Base-by-base conservation (phyloP, 208 protist genomes). In the Herpetomonas muscarum region DNA sequence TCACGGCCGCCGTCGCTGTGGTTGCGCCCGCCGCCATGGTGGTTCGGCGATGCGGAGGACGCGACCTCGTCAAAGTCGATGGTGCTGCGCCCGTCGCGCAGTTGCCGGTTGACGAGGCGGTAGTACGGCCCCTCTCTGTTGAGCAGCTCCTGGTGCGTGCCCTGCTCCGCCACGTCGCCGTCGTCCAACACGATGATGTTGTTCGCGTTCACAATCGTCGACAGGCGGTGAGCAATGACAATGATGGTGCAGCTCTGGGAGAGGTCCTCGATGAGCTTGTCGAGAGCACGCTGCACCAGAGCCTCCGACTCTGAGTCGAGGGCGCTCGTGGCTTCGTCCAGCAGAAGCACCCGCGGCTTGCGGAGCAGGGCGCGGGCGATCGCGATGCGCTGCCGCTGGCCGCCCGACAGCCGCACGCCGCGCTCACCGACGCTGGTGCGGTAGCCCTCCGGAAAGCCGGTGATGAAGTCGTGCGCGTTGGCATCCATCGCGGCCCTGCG, bases 331-430 rank as follows among this genome's bases (percentile, higher is more conserved):
- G 94, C 90, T 74, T 99, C 96, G 67, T 99, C 97, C 22, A 99
- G 69, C 24, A 98, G 75, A 30, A 76, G 21, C 94, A 82, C 62
- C 4, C 68, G 59, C 61, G 75, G 52, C 79, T 69, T 63, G 29
- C 77, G 79, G 12, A 99, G 74, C 10, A 98, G 57, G 0, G 96
- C 97, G 31, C 97, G 70, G 6, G 90, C 94, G 21, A 98, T 72
- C 55, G 92, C 97, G 3, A 99, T 57, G 29, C 97, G 81, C 80
- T 99, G 97, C 17, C 91, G 70, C 79, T 98, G 93, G 2, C 97
- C 97, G 12, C 89, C 82, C n/a, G 67, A 85, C 47, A 98, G 82
- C 47, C 97, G 96, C 30, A 80, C 72, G 31, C 95, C 73, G 22
- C 52, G 45, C 61, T 77, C 63, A 17, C 94, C 70, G 36, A 84